Conservation (phyloP, 2,329 filamentous ascomycete species). For the Sclerotinia borealis region DNA sequence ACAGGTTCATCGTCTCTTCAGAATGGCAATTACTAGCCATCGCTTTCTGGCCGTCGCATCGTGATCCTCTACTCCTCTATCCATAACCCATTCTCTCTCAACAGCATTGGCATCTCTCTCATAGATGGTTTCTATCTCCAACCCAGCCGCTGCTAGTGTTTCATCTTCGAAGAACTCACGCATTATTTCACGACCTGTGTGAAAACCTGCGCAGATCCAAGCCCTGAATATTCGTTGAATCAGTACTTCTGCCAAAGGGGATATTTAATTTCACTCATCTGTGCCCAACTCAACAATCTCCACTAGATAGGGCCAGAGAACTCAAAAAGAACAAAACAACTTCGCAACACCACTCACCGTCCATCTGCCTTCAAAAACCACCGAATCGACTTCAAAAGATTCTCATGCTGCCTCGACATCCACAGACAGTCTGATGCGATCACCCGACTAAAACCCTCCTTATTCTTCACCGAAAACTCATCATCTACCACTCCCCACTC, state of each 20-base stretch:
- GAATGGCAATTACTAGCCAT: constrained; percentile 59
- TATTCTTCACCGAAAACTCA: constrained; percentile 25
- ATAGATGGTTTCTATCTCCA: constrained; percentile 60
- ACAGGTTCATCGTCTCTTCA: constrained; percentile 32
- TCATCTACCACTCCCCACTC: constrained; percentile 52
- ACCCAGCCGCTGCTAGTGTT: constrained; percentile 42
- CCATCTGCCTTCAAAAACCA: constrained; percentile 50
- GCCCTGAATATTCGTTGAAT: constrained; percentile 31
- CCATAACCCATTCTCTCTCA: constrained; percentile 54
- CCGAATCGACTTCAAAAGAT: constrained; percentile 54
- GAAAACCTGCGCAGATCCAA: constrained; percentile 65
- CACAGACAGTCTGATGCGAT: constrained; percentile 69
- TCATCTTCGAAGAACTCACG: constrained; percentile 54
- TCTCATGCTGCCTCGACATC: constrained; percentile 69
- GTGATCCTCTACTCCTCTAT: constrained; percentile 56
- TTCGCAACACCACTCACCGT: constrained; percentile 28
- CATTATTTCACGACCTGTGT: constrained; percentile 62
- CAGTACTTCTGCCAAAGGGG: background rate
- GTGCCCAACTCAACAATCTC: background rate
- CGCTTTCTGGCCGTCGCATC: constrained; percentile 58
- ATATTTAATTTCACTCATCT: background rate
- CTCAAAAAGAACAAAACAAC: background rate
- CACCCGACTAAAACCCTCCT: constrained; percentile 50
- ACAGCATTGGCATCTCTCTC: constrained; percentile 62
- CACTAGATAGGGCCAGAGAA: background rate